Evolutionary conservation across 2,329 filamentous ascomycete species (phyloP), one percentile per base, ranked within the genome.

Genomic region (Calonectria multiphialidica): DNA sequence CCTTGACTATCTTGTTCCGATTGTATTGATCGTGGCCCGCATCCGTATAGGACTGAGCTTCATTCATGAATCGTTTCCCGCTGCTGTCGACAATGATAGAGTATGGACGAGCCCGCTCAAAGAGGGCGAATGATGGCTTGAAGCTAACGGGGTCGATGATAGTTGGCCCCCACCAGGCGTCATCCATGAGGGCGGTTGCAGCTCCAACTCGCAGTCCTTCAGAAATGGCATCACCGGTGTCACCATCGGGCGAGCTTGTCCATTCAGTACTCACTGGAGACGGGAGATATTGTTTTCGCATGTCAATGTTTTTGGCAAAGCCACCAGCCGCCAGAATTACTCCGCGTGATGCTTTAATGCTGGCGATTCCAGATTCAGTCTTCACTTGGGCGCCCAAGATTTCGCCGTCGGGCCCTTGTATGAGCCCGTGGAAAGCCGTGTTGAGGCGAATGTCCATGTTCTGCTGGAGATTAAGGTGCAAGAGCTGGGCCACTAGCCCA

Each of bases 81-180:
- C 53, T 59, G 13, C 37, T 16, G 9, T 59, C 53, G 3, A 59
- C 53, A 25, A 59, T 59, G 53, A 59, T 59, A 21, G 33, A 25
- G 35, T 64, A 16, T 35, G 67, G 67, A 15, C 67, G 45, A 16
- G 57, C 67, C 12, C 67, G 67, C n/a, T 69, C 57, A 18, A 55
- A 55, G 12, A 69, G 57, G 21, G 67, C 57, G 25, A 69, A 69
- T 4, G 30, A 30, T 25, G 21, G 44, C 5, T n/a, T 23, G n/a
- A 40, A 25, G 13, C 47, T 69, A 25, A 69, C 67, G 23, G 67
- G 67, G 35, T 69, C 67, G 15, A 65, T 35, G 47, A 69, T 69
- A 12, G 67, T 69, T 37, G 67, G 67, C 30, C 57, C 57, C 67
- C 59, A 69, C 67, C 67, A 64, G 6, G 67, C 67, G 42, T 69